Percentiles rank a stretch among this genome's conserved stretches.
Conservation (phyloP, 257 asterid species). For the Haberlea rhodopensis region DNA sequence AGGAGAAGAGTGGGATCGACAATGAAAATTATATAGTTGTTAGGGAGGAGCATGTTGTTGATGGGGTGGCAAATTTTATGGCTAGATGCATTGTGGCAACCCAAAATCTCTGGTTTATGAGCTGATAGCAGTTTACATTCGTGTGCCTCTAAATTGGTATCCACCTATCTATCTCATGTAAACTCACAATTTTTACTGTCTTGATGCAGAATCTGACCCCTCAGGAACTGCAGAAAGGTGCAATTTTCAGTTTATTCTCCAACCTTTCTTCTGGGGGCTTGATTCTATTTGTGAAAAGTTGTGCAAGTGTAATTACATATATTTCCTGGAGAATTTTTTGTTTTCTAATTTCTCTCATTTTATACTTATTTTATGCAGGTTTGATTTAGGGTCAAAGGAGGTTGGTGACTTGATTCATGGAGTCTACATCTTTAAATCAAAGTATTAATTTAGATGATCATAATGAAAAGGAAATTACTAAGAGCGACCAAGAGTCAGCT, state of each 20-base stretch:
- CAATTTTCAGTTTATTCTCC: constrained; percentile 6
- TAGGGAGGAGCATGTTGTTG: constrained; percentile 76
- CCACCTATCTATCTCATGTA: background rate
- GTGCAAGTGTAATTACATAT: background rate
- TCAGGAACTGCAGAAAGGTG: constrained; percentile 73
- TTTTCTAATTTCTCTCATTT: no score
- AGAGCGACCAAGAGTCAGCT: no score
- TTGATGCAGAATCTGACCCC: constrained; percentile 77
- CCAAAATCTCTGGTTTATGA: constrained; percentile 59
- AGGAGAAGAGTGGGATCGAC: constrained; percentile 78
- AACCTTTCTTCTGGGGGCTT: background rate
- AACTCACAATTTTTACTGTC: constrained; percentile 26
- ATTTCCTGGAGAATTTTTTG: no score
- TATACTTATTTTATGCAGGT: no score
- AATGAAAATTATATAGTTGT: constrained; percentile 70
- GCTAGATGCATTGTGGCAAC: constrained; percentile 82
- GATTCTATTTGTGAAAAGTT: background rate
- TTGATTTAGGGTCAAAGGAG: no score
- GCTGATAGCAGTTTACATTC: background rate
- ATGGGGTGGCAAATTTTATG: constrained; percentile 86
- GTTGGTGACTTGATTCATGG: no score
- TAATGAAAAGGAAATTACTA: no score
- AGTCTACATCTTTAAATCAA: no score
- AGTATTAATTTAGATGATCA: no score
- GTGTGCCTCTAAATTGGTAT: background rate